These are phyloP conservation scores for Camellia lanceoleosa DNA, from an alignment of 148 eudicot genomes.

Conservation along the genomic window DNA sequence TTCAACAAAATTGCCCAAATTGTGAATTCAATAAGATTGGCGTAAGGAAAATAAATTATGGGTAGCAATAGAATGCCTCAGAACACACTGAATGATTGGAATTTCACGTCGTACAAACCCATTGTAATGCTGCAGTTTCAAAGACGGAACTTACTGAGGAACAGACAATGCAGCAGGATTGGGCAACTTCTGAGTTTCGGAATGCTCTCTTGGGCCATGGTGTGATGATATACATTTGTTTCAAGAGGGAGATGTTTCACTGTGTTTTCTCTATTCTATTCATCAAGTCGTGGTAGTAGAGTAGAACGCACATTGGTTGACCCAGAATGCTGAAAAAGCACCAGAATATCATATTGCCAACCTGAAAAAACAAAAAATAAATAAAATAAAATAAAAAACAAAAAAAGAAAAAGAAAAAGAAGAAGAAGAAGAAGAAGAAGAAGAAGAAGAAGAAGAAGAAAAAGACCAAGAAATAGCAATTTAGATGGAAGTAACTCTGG, in stretches of 20 bases:
- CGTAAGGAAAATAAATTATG: not conserved
- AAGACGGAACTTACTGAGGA: not conserved
- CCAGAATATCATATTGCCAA: conserved; percentile 97
- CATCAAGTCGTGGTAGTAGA: conserved; percentile 94
- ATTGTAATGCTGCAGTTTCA: not conserved
- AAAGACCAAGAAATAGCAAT: no score
- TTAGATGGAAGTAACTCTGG: no score
- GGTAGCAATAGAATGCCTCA: not conserved
- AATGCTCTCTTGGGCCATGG: not conserved
- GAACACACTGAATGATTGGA: no score
- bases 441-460: no score
- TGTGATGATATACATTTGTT: not conserved
- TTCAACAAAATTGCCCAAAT: not conserved
- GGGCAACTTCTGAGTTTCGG: not conserved
- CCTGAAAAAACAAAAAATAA: conserved; percentile 38
- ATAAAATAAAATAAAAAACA: not conserved
- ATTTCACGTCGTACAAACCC: not conserved
- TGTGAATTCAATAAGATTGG: no score
- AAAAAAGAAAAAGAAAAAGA: not conserved
- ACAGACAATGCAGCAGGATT: not conserved
- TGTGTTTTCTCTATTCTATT: conserved; percentile 49
- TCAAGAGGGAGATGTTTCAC: not conserved
- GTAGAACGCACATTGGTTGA: conserved; percentile 92
- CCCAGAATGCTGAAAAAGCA: conserved; percentile 88
- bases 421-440: no score